Evolutionary conservation across 2,329 filamentous ascomycete species (phyloP).

Genomic region (Pseudogymnoascus sp.): DNA sequence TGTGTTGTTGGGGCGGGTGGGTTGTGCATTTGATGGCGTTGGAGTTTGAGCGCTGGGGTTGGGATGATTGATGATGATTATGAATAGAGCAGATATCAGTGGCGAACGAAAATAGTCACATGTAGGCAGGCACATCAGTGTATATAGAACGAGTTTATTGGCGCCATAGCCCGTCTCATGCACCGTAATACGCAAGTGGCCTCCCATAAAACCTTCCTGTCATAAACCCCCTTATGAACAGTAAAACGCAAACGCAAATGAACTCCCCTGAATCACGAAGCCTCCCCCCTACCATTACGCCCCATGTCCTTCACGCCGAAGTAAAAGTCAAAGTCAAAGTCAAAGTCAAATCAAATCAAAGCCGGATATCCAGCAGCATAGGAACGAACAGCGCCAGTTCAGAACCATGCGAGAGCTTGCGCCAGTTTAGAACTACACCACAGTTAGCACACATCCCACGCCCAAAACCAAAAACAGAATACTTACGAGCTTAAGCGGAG

Average conservation of each 20-base stretch:
- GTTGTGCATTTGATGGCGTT: neutral
- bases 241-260: neutral
- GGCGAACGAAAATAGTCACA: neutral
- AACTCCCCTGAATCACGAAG: neutral
- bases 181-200: neutral
- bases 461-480: neutral
- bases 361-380: neutral
- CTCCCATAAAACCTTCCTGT: neutral
- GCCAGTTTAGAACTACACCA: neutral
- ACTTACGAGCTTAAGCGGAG: conserved; percentile 58
- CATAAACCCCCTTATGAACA: neutral
- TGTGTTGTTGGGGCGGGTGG: neutral
- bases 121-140: neutral
- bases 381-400: neutral
- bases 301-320: neutral
- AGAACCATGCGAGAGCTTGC: neutral
- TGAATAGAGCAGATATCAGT: neutral
- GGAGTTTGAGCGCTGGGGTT: neutral
- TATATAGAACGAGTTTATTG: neutral
- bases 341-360: neutral
- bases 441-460: neutral
- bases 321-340: neutral
- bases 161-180: neutral
- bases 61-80: neutral
- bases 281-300: neutral